Base-by-base conservation (phyloP, 208 protist species). In the Polymyxa betae region DNA sequence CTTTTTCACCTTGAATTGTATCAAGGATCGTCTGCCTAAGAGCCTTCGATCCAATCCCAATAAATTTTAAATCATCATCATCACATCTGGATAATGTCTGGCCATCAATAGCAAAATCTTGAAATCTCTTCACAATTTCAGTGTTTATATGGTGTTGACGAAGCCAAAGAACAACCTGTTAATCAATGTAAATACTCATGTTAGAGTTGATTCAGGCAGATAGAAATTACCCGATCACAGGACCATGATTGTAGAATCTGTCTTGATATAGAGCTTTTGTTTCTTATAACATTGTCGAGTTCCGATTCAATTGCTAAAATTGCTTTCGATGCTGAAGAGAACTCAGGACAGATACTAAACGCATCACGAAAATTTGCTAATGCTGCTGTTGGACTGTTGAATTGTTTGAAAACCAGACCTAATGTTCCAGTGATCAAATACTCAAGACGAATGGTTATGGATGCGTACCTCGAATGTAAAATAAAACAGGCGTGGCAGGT, bases 31-130 rank as follows among this genome's bases (percentile, higher is more conserved):
- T 35, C n/a, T n/a, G 72, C n/a, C 72, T 5, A 35, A 45, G 16
- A n/a, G 35, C 5, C 5, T 12, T n/a, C 12, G 72, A 5, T 35
- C n/a, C 35, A 20, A 82, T 35, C 12, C 72, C 72, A 43, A 82
- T 82, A n/a, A 12, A 5, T 5, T 40, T 5, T n/a, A 82, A n/a
- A 43, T 82, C 72, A n/a, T 35, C n/a, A n/a, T 82, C 72, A n/a
- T 82, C 72, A 43, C 72, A 82, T 40, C n/a, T 5, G n/a, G 40
- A 35, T n/a, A 82, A 43, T 35, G 72, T 43, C 5, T 20, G 16
- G 72, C 72, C 72, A n/a, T 82, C 72, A n/a, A 82, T 43, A 5
- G 5, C 72, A 43, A 82, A 82, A 20, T 82, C 72, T n/a, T 82
- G 5, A n/a, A 82, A 45, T 35, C 72, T 5, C 72, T 35, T 5